Evolutionary conservation across 2,329 filamentous ascomycete species (phyloP).

Genomic region (Cercospora sesami): DNA sequence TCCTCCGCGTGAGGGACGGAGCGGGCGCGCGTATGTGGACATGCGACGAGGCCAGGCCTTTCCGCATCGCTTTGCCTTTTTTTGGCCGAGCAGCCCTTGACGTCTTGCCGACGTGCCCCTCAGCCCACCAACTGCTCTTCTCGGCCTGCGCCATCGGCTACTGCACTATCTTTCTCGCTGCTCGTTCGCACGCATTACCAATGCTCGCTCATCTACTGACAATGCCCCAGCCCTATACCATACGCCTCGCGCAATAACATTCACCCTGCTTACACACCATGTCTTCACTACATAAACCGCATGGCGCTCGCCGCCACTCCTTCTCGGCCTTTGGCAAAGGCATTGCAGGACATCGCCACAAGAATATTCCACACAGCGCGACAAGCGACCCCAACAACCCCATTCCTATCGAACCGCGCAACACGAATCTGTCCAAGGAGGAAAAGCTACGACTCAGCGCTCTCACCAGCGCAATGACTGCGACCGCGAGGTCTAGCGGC

Average conservation of each 20-base stretch:
- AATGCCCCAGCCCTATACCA: conserved; percentile 5
- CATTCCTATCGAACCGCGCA: conserved; percentile 46
- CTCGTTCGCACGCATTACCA: conserved; percentile 8
- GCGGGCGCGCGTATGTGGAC: not conserved
- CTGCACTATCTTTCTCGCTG: not conserved
- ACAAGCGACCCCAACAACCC: conserved; percentile 51
- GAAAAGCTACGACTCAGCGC: conserved; percentile 30
- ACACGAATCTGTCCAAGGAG: conserved; percentile 26
- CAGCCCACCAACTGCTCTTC: not conserved
- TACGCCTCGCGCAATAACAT: conserved; percentile 2
- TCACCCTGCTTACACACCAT: conserved; percentile 18
- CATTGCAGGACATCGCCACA: conserved; percentile 35
- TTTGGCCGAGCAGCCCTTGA: not conserved
- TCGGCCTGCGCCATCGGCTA: not conserved
- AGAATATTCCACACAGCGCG: conserved; percentile 43
- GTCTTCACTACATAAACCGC: conserved; percentile 22
- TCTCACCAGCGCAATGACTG: conserved; percentile 25
- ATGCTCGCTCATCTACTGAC: conserved; percentile 8
- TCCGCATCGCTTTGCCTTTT: not conserved
- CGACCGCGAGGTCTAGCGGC: conserved; percentile 34
- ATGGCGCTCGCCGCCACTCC: conserved; percentile 34
- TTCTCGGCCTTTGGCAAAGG: conserved; percentile 32
- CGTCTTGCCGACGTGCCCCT: conserved; percentile 4
- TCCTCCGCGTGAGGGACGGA: not conserved
- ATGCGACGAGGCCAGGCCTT: not conserved